Evolutionary conservation across 768 basidiomycete genomes (phyloP), one percentile per base, ranked within the genome.

Genomic region (Lactifluus subvellereus): DNA sequence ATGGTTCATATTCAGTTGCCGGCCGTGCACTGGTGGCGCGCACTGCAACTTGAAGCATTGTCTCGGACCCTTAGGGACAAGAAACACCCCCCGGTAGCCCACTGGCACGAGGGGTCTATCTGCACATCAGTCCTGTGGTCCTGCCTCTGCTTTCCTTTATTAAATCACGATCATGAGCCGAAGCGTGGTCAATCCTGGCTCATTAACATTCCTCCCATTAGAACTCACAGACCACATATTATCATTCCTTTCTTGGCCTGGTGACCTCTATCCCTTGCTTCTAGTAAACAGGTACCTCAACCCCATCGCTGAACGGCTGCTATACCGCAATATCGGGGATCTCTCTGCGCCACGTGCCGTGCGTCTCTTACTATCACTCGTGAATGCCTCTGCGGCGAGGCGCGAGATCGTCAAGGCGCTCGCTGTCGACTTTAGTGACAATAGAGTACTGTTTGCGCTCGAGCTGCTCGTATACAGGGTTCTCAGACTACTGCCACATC

Each of bases 381-480:
- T 75, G n/a, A 65, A 65, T 0, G 79, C 76, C 54, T 67, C 76
- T 0, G 30, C 69, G n/a, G 70, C 80, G 16, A 71, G 77, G 1
- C 67, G 49, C 38, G 35, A 67, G 2, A 70, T 80, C 50, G 82
- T 85, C 38, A 79, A 78, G 35, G 69, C 68, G 1, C 74, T 86
- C 53, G 76, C 77, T n/a, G 66, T 87, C 43, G 76, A 81, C 65
- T 77, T 79, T 72, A 60, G 67, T 52, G 53, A 59, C 2, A 71
- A 72, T 57, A 57, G 62, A 45, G 77, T 80, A n/a, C 80, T 80
- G 0, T 71, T 69, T 22, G 82, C 82, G 67, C 74, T 82, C 62
- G 81, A 84, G 66, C 71, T 66, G 32, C 80, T 85, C 40, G 72
- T 86, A n/a, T 74, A 77, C 32, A 72, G 73, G 51, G 73, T 76